phyloP scores from a whole-genome alignment of 495 filamentous ascomycete genomes.

The Daldinia vernicosa region DNA sequence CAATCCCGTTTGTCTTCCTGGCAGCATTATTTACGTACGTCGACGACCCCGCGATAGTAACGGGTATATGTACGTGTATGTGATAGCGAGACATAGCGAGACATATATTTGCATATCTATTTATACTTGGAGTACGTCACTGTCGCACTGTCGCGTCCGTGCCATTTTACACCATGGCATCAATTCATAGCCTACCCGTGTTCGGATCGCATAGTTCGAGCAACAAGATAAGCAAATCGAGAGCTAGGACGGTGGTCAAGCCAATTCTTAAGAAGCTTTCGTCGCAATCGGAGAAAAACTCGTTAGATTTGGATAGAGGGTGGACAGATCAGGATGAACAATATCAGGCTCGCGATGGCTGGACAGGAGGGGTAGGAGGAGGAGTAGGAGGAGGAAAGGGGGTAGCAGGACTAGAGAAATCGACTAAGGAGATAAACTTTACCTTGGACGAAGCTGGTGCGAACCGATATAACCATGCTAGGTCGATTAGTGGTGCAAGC shows the following conservation, averaged over 20 bases:
- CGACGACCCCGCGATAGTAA: slow-evolving; percentile 23
- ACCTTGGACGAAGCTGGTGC: slow-evolving; percentile 32
- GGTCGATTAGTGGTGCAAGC: slow-evolving; percentile 62
- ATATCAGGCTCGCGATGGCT: slow-evolving; percentile 38
- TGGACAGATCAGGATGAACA: slow-evolving; percentile 59
- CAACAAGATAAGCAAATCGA: slow-evolving; percentile 56
- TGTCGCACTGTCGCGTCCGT: neutral
- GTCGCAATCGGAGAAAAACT: slow-evolving; percentile 60
- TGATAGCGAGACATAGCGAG: slow-evolving; percentile 18
- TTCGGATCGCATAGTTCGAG: slow-evolving; percentile 37
- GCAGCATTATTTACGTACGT: slow-evolving; percentile 8
- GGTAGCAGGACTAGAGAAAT: slow-evolving; percentile 25
- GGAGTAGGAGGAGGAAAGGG: slow-evolving; percentile 13
- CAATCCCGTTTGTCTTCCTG: slow-evolving; percentile 13
- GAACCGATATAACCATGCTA: slow-evolving; percentile 55
- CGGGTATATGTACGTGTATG: slow-evolving; percentile 28
- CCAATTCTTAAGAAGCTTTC: slow-evolving; percentile 64
- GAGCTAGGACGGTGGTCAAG: slow-evolving; percentile 56
- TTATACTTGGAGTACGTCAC: neutral
- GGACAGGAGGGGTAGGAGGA: slow-evolving; percentile 28
- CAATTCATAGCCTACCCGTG: slow-evolving; percentile 45
- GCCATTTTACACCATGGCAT: slow-evolving; percentile 46
- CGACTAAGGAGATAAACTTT: slow-evolving; percentile 30
- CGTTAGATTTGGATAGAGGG: slow-evolving; percentile 61
- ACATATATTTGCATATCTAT: slow-evolving; percentile 25